Percentiles rank a stretch among this genome's conserved stretches.
phyloP scores from a whole-genome alignment of 2,329 filamentous ascomycete genomes.

The Paecilomyces formosus region DNA sequence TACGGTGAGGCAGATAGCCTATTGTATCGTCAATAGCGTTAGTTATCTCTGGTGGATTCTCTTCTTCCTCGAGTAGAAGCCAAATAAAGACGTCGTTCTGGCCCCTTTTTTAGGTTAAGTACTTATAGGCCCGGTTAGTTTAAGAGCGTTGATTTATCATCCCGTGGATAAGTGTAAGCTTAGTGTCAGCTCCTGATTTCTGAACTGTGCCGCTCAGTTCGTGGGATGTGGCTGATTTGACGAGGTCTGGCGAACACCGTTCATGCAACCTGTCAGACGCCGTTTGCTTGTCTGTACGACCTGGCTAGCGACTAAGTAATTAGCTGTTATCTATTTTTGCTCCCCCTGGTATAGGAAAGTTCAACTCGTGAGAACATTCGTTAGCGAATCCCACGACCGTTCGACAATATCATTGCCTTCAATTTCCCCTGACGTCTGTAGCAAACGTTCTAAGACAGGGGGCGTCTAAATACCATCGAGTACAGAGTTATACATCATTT shows the following conservation, averaged over 20 bases:
- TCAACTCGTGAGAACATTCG: too few species aligned
- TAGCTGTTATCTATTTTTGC: background rate
- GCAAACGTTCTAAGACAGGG: background rate
- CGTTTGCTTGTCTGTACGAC: background rate
- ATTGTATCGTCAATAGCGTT: background rate
- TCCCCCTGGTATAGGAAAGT: background rate
- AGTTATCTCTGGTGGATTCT: background rate
- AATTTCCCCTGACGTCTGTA: background rate
- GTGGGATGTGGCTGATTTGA: background rate
- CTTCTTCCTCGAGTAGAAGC: background rate
- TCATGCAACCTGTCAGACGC: background rate
- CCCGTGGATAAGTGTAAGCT: background rate
- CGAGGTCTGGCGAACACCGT: background rate
- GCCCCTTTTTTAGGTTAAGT: background rate
- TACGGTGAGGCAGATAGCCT: background rate
- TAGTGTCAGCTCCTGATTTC: background rate
- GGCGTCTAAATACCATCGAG: background rate
- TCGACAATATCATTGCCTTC: background rate
- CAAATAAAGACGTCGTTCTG: background rate
- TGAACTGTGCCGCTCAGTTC: background rate
- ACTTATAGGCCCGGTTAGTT: background rate
- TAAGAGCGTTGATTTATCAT: background rate
- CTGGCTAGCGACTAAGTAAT: background rate
- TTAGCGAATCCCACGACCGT: background rate
- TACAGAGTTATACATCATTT: background rate